Evolutionary conservation across 768 basidiomycete genomes (phyloP), one percentile per base, ranked within the genome.

Genomic region (Coprinellus micaceus): DNA sequence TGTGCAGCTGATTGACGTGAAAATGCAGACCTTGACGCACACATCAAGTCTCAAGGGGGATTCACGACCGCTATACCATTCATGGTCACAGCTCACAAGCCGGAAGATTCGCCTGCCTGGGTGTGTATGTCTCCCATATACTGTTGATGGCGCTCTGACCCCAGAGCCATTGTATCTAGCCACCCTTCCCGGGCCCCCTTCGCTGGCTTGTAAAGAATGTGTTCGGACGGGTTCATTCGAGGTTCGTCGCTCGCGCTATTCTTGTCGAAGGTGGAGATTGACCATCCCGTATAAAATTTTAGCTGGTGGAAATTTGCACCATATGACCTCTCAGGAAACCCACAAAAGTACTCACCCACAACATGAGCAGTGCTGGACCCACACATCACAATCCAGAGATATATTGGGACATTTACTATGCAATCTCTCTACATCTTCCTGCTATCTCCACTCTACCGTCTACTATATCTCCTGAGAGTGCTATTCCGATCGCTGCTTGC

Each of bases 271-370:
- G 28, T 48, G 13, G 19, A 15, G 2, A 33, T 45, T 30, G 21
- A 29, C 40, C n/a, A n/a, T n/a, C n/a, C n/a, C n/a, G n/a, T n/a
- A n/a, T n/a, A n/a, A n/a, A n/a, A n/a, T 5, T 6, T 17, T 56
- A 67, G 66, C n/a, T 63, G 61, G 41, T 67, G 66, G 66, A 66
- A 63, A 47, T 67, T 67, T 39, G 55, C 66, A 2, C 58, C 66
- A 19, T 67, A 58, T 33, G 60, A 58, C 37, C 43, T 57, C 17
- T 51, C 56, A 22, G 66, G 65, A 12, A 48, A 54, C 15, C 57
- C 61, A 9, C 58, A 59, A 37, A 41, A 11, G 28, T 53, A 41
- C 33, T 10, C 22, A 4, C 30, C 50, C 17, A 22, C 21, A 21
- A 10, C 9, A 10, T 17, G 36, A 37, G 36, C 36, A 37, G 36